Base-by-base conservation (phyloP, 495 filamentous ascomycete species). In the Penicillium dipodomyicola region DNA sequence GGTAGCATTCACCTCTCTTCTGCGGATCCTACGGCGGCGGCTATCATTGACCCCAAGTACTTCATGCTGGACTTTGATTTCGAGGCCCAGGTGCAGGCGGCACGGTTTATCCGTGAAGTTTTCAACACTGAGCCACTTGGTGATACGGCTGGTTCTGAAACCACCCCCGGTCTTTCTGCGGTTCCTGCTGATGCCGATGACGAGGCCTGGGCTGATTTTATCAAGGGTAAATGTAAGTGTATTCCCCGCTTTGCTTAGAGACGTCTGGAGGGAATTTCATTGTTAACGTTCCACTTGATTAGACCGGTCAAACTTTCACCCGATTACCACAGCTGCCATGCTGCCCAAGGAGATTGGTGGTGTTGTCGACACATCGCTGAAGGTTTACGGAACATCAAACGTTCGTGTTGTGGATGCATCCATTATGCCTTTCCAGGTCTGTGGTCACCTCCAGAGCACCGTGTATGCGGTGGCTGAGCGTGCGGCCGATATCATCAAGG, bases 401-500 rank as follows among this genome's bases (percentile, higher is more conserved):
- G 65, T 85, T 22, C 65, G 82, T 2, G 81, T 87, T 2, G 81
- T 86, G 1, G 83, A 82, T 59, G 79, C 82, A 1, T 73, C 79
- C 32, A 65, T 85, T 20, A 71, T 79, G 32, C 81, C 82, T 6
- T 65, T 80, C 54, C 74, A 78, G 58, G 70, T 81, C 8, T 75
- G 78, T 42, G 78, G 76, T 2, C 78, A 86, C 61, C 57, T 79
- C 42, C 66, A 73, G 49, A 77, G 73, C 15, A 81, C 80, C 0
- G 63, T 84, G 4, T 86, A 84, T 69, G 81, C 80, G 2, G 73
- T 84, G 54, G 80, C 79, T 3, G 83, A 86, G 70, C 78, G 77
- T 52, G 82, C 71, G 1, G 77, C 81, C 5, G 69, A 75, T 56
- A 65, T 83, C 49, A 82, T 84, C 57, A 82, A 80, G 69, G 65